Percentiles rank a stretch among this genome's conserved stretches.
Conservation (phyloP, 352 stramenopile genomes). For the Pythium brassicae region DNA sequence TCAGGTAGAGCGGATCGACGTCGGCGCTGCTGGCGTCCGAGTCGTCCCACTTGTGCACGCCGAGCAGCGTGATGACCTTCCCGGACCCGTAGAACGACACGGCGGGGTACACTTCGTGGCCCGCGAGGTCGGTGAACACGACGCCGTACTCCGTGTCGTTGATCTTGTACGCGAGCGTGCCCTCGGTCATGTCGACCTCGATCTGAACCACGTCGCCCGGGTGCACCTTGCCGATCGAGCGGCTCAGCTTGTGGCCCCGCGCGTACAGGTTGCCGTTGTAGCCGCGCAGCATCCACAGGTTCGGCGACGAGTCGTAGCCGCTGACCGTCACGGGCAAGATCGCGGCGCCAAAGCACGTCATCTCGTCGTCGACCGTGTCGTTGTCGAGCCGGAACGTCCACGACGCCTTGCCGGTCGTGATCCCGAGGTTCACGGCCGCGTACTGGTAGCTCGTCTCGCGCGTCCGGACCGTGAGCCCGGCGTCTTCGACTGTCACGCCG, state of each 20-base stretch:
- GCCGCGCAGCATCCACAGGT: constrained; percentile 88
- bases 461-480: constrained; percentile 65
- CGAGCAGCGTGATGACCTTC: constrained; percentile 80
- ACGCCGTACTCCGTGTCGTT: constrained; percentile 87
- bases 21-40: constrained; percentile 17
- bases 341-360: constrained; percentile 89
- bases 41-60: constrained; percentile 80
- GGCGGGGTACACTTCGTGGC: constrained; percentile 81
- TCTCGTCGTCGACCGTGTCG: constrained; percentile 88
- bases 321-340: constrained; percentile 85
- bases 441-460: constrained; percentile 88
- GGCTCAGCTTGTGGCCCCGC: constrained; percentile 80
- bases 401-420: constrained; percentile 71
- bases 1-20: constrained; percentile 64
- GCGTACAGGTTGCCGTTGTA: constrained; percentile 92
- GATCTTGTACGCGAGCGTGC: constrained; percentile 85
- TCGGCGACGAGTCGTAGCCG: constrained; percentile 88
- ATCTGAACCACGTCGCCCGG: constrained; percentile 85
- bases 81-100: constrained; percentile 89
- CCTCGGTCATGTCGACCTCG: constrained; percentile 86
- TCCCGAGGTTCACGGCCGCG: constrained; percentile 74
- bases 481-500: constrained; percentile 79
- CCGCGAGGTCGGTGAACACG: constrained; percentile 77
- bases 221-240: constrained; percentile 86
- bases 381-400: constrained; percentile 88